Evolutionary conservation across 768 basidiomycete species (phyloP), one percentile per base, ranked within the genome.

Genomic region (Phlebiopsis flavidoalba): DNA sequence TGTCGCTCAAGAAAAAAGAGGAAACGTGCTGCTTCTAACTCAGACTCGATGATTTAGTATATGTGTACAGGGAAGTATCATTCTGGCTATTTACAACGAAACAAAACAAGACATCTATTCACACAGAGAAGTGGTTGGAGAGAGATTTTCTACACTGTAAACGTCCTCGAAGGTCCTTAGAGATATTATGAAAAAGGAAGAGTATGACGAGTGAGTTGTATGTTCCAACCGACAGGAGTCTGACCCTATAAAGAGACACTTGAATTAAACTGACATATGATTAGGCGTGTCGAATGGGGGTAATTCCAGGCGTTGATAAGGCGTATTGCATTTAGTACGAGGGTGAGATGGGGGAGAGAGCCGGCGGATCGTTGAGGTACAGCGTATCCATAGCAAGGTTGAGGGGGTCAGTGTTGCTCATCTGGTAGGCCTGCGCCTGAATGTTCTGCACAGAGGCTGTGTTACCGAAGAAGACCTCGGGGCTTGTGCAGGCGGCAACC

Each of bases 401-500:
- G 43, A 77, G 71, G 35, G 75, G 75, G 54, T 77, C 76, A n/a
- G 72, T 71, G 59, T 60, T 65, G 14, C 60, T 60, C 33, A 65
- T 67, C 22, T 56, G 33, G 12, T 74, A 73, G 2, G 75, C 69
- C 24, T 74, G 74, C 24, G 66, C 64, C 22, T 71, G 77, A 5
- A 76, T 46, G 59, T 71, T 67, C 57, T 75, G 67, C 61, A 75
- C 47, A 66, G 74, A 68, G 78, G 76, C 60, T 14, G 66, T 64
- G 31, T 60, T 60, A 58, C 85, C 84, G 68, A 94, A 94, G 83
- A 93, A 91, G 36, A 93, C 82, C 70, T 95, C 94, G 10, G 94
- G 94, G 57, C 90, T 91, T 0, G 94, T 95, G 76, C 96, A 97
- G 14, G 94, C 87, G 2, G 96, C 90, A 24, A 98, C 91, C 10